phyloP scores from a whole-genome alignment of 2,329 filamentous ascomycete species.

The Clathrospora elynae region DNA sequence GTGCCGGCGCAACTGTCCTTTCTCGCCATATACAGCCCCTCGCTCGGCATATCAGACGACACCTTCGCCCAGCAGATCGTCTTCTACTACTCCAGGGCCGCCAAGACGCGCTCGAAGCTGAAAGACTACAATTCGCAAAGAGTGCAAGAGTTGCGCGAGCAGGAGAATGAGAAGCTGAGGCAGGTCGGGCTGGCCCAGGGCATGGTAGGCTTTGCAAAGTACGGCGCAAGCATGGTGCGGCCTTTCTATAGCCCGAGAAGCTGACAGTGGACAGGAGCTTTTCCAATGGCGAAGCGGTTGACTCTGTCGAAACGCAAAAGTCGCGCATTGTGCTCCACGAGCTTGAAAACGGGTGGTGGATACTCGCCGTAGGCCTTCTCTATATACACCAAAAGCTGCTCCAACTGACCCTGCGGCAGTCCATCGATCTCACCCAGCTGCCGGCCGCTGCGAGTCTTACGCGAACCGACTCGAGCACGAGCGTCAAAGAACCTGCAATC shows the following conservation, averaged over 20 bases:
- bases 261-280: constrained; percentile 66
- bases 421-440: constrained; percentile 79
- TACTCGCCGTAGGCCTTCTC: constrained; percentile 72
- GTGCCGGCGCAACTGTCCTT: constrained; percentile 86
- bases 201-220: constrained; percentile 86
- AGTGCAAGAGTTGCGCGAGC: constrained; percentile 56
- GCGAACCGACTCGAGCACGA: constrained; percentile 25
- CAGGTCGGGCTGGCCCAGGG: constrained; percentile 96
- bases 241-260: constrained; percentile 1
- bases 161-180: constrained; percentile 83
- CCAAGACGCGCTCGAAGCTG: constrained; percentile 37
- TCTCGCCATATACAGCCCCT: constrained; percentile 93
- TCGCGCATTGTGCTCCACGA: constrained; percentile 83
- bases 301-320: constrained; percentile 90
- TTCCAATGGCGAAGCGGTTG: constrained; percentile 74
- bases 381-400: background rate
- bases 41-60: constrained; percentile 73
- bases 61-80: constrained; percentile 82
- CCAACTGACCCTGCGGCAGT: constrained; percentile 54
- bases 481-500: constrained; percentile 50
- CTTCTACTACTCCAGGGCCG: constrained; percentile 75
- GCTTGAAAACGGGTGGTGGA: constrained; percentile 92
- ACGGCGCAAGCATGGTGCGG: constrained; percentile 18
- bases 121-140: constrained; percentile 36
- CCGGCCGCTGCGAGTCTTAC: constrained; percentile 54